These are phyloP conservation scores for Brettanomyces naardenensis DNA, from an alignment of 805 yeast species.

Conservation along the genomic window DNA sequence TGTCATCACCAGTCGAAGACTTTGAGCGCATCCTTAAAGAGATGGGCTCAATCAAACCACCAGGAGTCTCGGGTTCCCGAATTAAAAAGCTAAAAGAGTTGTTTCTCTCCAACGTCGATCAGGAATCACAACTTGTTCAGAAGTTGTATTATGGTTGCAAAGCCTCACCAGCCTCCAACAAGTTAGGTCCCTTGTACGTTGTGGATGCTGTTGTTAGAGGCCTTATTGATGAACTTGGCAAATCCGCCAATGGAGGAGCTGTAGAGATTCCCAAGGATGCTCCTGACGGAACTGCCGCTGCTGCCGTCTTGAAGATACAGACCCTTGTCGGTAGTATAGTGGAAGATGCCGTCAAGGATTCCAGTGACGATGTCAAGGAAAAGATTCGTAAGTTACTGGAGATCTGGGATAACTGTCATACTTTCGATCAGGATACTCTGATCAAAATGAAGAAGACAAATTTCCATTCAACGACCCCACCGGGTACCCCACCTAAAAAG, in stretches of 20 bases:
- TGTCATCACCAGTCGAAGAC: constrained; percentile 25
- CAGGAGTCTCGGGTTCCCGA: constrained; percentile 94
- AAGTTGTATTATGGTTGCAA: constrained; percentile 60
- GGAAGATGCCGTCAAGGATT: constrained; percentile 51
- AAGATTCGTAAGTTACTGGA: constrained; percentile 80
- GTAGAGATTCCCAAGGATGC: constrained; percentile 24
- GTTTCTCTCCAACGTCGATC: constrained; percentile 57
- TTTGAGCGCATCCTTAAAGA: constrained; percentile 43
- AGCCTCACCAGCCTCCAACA: constrained; percentile 69
- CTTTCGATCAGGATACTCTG: constrained; percentile 57
- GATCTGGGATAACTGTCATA: constrained; percentile 83
- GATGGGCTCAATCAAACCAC: constrained; percentile 57
- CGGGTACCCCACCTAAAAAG: constrained; percentile 51
- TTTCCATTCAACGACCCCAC: constrained; percentile 64
- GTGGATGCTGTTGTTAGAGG: constrained; percentile 89
- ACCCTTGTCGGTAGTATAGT: constrained; percentile 56
- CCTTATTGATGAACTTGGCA: constrained; percentile 62
- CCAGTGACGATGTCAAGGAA: constrained; percentile 49
- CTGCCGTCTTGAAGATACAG: constrained; percentile 61
- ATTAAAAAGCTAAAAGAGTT: constrained; percentile 77
- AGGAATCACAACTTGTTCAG: constrained; percentile 44
- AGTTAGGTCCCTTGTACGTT: constrained; percentile 84
- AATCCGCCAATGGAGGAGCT: constrained; percentile 27
- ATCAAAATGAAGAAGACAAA: constrained; percentile 48
- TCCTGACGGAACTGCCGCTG: constrained; percentile 64